Conservation (phyloP, 2,329 filamentous ascomycete species). For the Cadophora gregata region DNA sequence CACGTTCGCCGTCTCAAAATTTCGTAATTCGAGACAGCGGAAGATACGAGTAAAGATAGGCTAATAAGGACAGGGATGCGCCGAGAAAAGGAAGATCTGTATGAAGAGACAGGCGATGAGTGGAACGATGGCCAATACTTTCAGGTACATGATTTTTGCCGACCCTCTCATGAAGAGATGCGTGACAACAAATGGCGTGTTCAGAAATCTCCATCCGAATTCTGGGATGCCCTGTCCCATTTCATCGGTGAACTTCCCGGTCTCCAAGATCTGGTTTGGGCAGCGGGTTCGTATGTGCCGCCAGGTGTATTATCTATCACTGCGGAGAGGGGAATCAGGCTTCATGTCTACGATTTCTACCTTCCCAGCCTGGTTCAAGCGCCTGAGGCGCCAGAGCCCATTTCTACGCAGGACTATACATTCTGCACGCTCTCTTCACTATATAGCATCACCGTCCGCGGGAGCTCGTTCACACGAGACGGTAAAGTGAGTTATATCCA, state of each 20-base stretch:
- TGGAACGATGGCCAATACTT: slow-evolving; percentile 7
- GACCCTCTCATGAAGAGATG: neutral
- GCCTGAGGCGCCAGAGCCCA: neutral
- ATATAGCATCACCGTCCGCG: neutral
- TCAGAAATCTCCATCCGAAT: neutral
- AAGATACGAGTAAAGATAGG: neutral
- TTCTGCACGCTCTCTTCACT: neutral
- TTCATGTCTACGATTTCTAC: neutral
- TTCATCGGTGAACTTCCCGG: neutral
- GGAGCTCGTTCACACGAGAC: neutral
- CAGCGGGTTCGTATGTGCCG: neutral
- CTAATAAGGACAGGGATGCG: neutral
- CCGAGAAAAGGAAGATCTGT: neutral
- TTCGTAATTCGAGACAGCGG: neutral
- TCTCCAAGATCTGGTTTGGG: slow-evolving; percentile 4
- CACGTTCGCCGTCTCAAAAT: slow-evolving; percentile 12
- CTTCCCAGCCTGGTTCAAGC: neutral
- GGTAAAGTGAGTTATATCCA: neutral
- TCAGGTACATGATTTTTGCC: slow-evolving; percentile 8
- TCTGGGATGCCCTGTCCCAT: neutral
- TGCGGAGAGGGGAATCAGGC: slow-evolving; percentile 1
- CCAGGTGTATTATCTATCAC: neutral
- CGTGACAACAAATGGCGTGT: neutral
- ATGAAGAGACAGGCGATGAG: slow-evolving; percentile 2
- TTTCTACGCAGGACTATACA: neutral